These are phyloP conservation scores for Chrysosporium queenslandicum DNA, from an alignment of 2,329 filamentous ascomycete species.

Conservation along the genomic window DNA sequence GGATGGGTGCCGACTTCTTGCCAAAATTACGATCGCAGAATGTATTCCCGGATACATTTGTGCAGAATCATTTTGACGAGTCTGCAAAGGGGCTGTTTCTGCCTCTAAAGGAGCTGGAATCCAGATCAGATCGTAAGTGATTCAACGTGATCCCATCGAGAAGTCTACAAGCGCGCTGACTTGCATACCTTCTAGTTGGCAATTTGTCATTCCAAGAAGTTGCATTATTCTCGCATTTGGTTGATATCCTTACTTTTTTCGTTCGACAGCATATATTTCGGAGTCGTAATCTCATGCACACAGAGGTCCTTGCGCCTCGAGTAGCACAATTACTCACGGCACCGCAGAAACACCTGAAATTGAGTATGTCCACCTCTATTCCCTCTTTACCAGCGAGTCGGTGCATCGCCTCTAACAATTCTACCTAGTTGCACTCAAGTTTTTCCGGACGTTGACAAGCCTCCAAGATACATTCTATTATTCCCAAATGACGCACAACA, in stretches of 20 bases:
- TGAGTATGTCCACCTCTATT: too few species aligned
- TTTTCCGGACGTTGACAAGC: slow-evolving; percentile 76
- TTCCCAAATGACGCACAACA: slow-evolving; percentile 69
- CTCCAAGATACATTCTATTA: slow-evolving; percentile 88
- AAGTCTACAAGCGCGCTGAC: slow-evolving; percentile 11
- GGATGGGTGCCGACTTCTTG: slow-evolving; percentile 58
- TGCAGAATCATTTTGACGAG: slow-evolving; percentile 80
- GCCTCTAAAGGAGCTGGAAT: slow-evolving; percentile 71
- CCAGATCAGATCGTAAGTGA: slow-evolving; percentile 45
- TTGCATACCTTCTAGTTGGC: slow-evolving; percentile 42
- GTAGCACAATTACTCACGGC: slow-evolving; percentile 73
- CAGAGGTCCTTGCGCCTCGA: slow-evolving; percentile 64
- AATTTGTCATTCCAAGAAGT: slow-evolving; percentile 72
- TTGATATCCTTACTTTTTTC: slow-evolving; percentile 91
- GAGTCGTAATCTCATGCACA: slow-evolving; percentile 78
- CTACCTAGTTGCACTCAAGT: slow-evolving; percentile 68
- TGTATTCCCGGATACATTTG: slow-evolving; percentile 73
- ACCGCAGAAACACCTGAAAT: slow-evolving; percentile 82
- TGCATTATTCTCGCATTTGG: slow-evolving; percentile 79
- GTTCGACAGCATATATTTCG: slow-evolving; percentile 77
- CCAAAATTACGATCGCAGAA: slow-evolving; percentile 54
- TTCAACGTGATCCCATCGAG: background rate
- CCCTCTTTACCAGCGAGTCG: background rate
- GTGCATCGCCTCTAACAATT: slow-evolving; percentile 4
- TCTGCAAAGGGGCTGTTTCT: slow-evolving; percentile 78